Evolutionary conservation across 225 moss, liverwort and hornwort genomes (phyloP).

Genomic region (Sphagnum tenellum): DNA sequence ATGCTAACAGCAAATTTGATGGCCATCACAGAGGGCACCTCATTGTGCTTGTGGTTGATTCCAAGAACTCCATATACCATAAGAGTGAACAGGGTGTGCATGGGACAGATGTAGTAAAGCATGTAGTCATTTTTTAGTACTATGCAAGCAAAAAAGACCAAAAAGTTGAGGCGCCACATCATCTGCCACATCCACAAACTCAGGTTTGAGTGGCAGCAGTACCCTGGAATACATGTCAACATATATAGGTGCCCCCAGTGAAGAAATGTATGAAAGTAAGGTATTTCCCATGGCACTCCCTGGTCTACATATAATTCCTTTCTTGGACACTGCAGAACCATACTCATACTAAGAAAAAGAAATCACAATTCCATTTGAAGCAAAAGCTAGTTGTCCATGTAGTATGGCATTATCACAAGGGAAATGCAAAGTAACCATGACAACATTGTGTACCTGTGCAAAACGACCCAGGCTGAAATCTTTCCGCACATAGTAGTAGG

Average conservation of each 20-base stretch:
- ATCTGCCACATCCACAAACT: conserved; percentile 40
- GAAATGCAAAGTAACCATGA: background rate
- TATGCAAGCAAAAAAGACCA: conserved; percentile 82
- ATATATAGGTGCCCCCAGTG: too few relatives aligned
- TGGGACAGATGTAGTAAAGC: conserved; percentile 99
- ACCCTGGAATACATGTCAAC: too few relatives aligned
- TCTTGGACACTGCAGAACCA: too few relatives aligned
- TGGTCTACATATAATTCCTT: too few relatives aligned
- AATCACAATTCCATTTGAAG: too few relatives aligned
- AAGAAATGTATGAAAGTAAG: too few relatives aligned
- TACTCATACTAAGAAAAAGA: too few relatives aligned
- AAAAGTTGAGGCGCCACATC: conserved; percentile 99
- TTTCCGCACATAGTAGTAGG: conserved; percentile 94
- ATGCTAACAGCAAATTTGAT: conserved; percentile 49
- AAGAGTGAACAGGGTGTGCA: conserved; percentile 98
- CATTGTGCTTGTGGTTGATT: conserved; percentile 80
- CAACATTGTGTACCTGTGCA: conserved; percentile 56
- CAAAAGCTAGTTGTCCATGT: too few relatives aligned
- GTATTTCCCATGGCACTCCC: too few relatives aligned
- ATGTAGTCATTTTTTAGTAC: conserved; percentile 92
- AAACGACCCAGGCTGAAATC: conserved; percentile 99
- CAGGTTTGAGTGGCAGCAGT: too few relatives aligned
- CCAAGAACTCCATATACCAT: conserved; percentile 87
- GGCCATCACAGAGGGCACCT: conserved; percentile 78
- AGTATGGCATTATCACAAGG: background rate